A percentile compares a stretch with the other conserved stretches of the same genome.
These are phyloP conservation scores for Eleusine coracana DNA, from an alignment of 176 grass and related monocot species.

Conservation along the genomic window DNA sequence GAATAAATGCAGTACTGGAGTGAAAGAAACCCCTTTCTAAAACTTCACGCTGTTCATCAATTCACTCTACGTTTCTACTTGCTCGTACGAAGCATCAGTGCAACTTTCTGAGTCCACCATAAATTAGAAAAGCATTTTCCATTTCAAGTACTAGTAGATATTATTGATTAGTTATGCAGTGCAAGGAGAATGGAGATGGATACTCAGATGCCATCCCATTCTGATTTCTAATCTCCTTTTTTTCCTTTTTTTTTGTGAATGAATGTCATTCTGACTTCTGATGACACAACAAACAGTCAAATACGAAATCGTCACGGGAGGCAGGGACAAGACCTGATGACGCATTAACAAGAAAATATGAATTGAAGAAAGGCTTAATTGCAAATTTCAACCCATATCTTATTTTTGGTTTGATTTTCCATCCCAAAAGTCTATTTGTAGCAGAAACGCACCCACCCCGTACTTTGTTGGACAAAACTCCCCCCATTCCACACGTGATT, in stretches of 20 bases:
- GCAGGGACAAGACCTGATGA: slow-evolving; percentile 29
- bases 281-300: not conserved
- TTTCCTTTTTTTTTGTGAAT: no score
- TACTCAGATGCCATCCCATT: not conserved
- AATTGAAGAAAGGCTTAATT: not conserved
- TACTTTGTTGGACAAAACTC: no score
- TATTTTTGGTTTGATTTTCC: no score
- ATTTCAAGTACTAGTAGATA: no score
- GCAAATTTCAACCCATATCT: no score
- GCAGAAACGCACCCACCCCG: no score
- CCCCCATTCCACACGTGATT: no score
- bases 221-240: no score
- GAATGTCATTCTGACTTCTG: not conserved
- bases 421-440: no score
- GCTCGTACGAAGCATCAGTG: not conserved
- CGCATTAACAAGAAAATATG: slow-evolving; percentile 26
- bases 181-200: slow-evolving; percentile 6
- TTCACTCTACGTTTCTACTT: not conserved
- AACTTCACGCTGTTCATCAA: not conserved
- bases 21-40: not conserved
- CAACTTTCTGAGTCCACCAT: not conserved
- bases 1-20: slow-evolving; percentile 4
- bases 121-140: not conserved
- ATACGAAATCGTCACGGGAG: not conserved
- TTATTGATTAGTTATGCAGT: not conserved